These are phyloP conservation scores for Diplogelasinospora grovesii DNA, from an alignment of 495 filamentous ascomycete species.

Conservation along the genomic window DNA sequence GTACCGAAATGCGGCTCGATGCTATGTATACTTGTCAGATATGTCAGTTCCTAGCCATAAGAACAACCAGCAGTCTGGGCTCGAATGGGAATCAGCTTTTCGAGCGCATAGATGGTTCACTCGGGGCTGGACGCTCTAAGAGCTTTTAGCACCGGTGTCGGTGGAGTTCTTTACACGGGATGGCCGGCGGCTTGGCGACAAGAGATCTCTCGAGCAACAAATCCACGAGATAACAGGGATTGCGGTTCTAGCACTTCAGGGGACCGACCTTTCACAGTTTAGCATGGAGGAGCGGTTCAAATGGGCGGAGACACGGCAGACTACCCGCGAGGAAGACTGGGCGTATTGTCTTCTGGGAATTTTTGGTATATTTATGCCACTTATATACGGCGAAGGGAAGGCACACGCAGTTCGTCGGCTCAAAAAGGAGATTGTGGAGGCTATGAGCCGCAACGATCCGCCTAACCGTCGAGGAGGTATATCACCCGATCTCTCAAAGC, in stretches of 20 bases:
- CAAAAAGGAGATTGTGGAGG: constrained; percentile 3
- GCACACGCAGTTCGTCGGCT: background rate
- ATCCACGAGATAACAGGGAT: constrained; percentile 17
- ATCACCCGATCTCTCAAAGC: too few species aligned
- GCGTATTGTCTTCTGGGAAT: constrained; percentile 18
- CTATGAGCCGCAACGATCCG: too few species aligned
- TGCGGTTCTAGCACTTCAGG: background rate
- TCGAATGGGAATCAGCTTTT: background rate
- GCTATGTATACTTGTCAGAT: constrained; percentile 27
- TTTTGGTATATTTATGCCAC: constrained; percentile 6
- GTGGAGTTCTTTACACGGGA: constrained; percentile 20
- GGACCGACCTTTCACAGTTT: background rate
- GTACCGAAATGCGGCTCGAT: constrained; percentile 20
- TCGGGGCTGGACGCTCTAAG: constrained; percentile 14
- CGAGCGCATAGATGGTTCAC: constrained; percentile 1
- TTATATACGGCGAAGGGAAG: constrained; percentile 2
- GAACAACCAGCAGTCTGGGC: background rate
- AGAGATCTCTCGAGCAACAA: constrained; percentile 6
- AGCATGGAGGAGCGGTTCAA: constrained; percentile 15
- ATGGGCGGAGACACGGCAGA: constrained; percentile 15
- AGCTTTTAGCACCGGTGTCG: constrained; percentile 12
- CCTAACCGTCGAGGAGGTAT: too few species aligned
- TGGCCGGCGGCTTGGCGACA: constrained; percentile 15
- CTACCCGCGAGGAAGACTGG: constrained; percentile 13
- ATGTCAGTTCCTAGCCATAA: constrained; percentile 4